Base-by-base conservation (phyloP, 805 yeast species). In the Brettanomyces bruxellensis region DNA sequence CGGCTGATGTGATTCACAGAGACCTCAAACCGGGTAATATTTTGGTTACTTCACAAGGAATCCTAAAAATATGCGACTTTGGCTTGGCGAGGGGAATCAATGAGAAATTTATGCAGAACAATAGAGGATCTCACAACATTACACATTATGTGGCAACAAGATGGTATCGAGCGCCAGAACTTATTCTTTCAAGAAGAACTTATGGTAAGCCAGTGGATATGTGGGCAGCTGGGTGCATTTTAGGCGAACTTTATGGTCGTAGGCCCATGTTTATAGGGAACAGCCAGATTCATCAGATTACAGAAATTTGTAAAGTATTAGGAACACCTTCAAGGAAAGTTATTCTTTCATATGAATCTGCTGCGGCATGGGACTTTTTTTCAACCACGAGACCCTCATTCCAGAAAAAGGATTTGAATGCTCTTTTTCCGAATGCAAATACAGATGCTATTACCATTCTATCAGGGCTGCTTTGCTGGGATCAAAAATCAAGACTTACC, bases 151-250 rank as follows among this genome's bases (percentile, higher is more conserved):
- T 90, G 24, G 96, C 96, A 0, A 90, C 97, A 0, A 68, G 97
- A 48, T 90, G 96, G 96, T 90, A 90, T 58, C 71, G 98, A 40
- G 96, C 97, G 0, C 98, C 98, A 0, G 98, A 90, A 57, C 70
- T 90, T 42, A 76, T 90, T 40, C 63, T 89, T 34, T 73, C 85
- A 9, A 71, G 75, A 47, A 73, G 70, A 44, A 57, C 54, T 14
- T 87, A 87, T 58, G 73, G 79, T 3, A 83, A 83, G 47, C 71
- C 78, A 24, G 83, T 90, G 41, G 98, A 90, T 61, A 71, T 90
- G 70, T 90, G 98, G 98, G 89, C 96, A 0, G 78, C 83, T 8
- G 98, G 97, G 1, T 90, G 97, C 58, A 88, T 90, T 8, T 65
- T 89, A 49, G 95, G 83, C 2, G 98, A 90, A 61, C 68, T 90